Evolutionary conservation across 2,329 filamentous ascomycete genomes (phyloP).

Genomic region (Zelopaecilomyces penicillatus): DNA sequence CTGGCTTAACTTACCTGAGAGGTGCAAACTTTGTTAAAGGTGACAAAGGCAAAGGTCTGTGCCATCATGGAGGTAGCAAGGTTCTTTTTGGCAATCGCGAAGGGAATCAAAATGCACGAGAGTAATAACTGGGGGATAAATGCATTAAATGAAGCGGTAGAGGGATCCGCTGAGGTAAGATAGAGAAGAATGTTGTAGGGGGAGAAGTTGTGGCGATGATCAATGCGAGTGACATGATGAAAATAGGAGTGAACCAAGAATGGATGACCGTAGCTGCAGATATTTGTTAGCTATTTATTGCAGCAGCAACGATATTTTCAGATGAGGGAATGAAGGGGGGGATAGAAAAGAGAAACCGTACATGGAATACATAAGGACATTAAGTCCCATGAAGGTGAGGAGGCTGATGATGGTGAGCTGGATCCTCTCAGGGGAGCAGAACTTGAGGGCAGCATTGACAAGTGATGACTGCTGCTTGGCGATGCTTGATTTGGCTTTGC

Average conservation of each 20-base stretch:
- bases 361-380: slow-evolving; percentile 68
- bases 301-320: no score
- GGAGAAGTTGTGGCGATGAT: slow-evolving; percentile 97
- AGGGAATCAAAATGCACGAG: slow-evolving; percentile 65
- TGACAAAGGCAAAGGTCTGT: slow-evolving; percentile 94
- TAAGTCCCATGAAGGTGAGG: slow-evolving; percentile 63
- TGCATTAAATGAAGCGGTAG: slow-evolving; percentile 42
- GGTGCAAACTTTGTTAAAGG: slow-evolving; percentile 98
- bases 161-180: slow-evolving; percentile 59
- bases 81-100: slow-evolving; percentile 71
- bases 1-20: slow-evolving; percentile 61
- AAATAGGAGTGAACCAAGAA: slow-evolving; percentile 88
- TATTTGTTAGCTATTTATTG: slow-evolving; percentile 7
- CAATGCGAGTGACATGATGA: slow-evolving; percentile 85
- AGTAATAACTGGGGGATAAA: slow-evolving; percentile 84
- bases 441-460: slow-evolving; percentile 23
- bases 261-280: slow-evolving; percentile 59
- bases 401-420: slow-evolving; percentile 57
- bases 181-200: slow-evolving; percentile 92
- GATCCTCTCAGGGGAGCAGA: slow-evolving; percentile 47
- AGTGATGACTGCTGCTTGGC: slow-evolving; percentile 12
- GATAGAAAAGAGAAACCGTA: slow-evolving; percentile 32
- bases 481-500: slow-evolving; percentile 8
- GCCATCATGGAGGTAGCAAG: slow-evolving; percentile 80
- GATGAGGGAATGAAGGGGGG: background rate